Evolutionary conservation across 192 early-diverging fungal species (phyloP).

Genomic region (Coemansia sp.): DNA sequence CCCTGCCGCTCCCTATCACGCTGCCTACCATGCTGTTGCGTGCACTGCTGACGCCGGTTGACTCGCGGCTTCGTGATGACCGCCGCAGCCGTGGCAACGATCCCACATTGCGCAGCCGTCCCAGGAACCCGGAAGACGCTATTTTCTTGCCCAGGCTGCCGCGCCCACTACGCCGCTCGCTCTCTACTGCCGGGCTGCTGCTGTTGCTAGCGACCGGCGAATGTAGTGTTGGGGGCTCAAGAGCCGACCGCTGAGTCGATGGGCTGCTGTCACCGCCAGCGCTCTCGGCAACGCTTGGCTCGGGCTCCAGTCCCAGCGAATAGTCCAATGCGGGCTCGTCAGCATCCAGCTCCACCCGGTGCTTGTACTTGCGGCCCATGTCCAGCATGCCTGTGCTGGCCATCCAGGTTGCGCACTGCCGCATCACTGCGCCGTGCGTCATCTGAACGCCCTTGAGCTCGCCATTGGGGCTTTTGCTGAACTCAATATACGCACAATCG

Average conservation of each 20-base stretch:
- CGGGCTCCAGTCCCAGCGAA: constrained; percentile 19
- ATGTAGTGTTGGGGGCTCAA: neutral
- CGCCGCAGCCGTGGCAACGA: constrained; percentile 37
- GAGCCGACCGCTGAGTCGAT: constrained; percentile 2
- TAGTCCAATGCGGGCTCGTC: constrained; percentile 22
- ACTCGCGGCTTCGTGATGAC: constrained; percentile 20
- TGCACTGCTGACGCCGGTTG: constrained; percentile 13
- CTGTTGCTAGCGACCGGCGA: constrained; percentile 1
- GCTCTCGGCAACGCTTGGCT: neutral
- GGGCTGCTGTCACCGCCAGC: constrained; percentile 5
- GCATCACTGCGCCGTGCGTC: constrained; percentile 71
- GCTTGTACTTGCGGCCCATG: constrained; percentile 48
- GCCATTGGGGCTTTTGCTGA: constrained; percentile 77
- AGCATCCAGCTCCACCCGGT: constrained; percentile 40
- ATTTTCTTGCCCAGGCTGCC: constrained; percentile 30
- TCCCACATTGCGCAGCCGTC: constrained; percentile 42
- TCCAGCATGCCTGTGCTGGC: constrained; percentile 48
- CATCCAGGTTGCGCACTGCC: constrained; percentile 59
- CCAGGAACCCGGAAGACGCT: constrained; percentile 33
- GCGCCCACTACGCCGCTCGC: constrained; percentile 7
- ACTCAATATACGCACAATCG: constrained; percentile 83
- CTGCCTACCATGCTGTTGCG: constrained; percentile 24
- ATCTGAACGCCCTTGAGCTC: constrained; percentile 82
- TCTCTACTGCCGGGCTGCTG: constrained; percentile 8
- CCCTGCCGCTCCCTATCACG: constrained; percentile 12